Evolutionary conservation across 495 filamentous ascomycete species (phyloP).

Genomic region (Lichina pygmaea): DNA sequence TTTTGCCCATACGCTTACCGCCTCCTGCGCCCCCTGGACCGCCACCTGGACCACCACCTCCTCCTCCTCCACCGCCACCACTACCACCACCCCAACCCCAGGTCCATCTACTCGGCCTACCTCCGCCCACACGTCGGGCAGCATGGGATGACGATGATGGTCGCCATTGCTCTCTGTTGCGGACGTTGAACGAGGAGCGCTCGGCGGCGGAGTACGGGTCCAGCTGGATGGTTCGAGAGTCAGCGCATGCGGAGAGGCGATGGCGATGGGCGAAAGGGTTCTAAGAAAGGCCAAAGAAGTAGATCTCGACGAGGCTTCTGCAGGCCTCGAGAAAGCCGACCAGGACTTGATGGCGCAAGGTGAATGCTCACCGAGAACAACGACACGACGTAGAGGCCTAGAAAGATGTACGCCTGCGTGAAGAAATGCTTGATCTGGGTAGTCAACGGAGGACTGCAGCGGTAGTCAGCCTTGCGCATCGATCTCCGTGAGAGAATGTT

Average conservation of each 20-base stretch:
- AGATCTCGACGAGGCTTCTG: too few relatives aligned
- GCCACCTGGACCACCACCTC: neutral
- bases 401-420: constrained; percentile 22
- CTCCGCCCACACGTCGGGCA: too few relatives aligned
- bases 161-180: neutral
- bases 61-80: neutral
- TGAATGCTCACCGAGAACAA: constrained; percentile 21
- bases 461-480: too few relatives aligned
- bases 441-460: constrained; percentile 9
- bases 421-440: constrained; percentile 17
- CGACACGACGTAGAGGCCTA: constrained; percentile 31
- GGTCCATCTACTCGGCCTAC: neutral
- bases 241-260: too few relatives aligned
- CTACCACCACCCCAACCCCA: neutral
- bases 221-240: constrained; percentile 14
- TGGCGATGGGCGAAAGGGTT: too few relatives aligned
- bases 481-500: too few relatives aligned
- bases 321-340: neutral
- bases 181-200: constrained; percentile 33
- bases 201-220: constrained; percentile 39
- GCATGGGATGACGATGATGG: neutral
- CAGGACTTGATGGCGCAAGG: neutral
- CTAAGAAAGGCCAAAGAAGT: too few relatives aligned
- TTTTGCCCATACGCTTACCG: neutral
- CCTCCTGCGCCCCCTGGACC: neutral